Evolutionary conservation across 2,329 filamentous ascomycete species (phyloP).

Genomic region (Metarhizium sp.): DNA sequence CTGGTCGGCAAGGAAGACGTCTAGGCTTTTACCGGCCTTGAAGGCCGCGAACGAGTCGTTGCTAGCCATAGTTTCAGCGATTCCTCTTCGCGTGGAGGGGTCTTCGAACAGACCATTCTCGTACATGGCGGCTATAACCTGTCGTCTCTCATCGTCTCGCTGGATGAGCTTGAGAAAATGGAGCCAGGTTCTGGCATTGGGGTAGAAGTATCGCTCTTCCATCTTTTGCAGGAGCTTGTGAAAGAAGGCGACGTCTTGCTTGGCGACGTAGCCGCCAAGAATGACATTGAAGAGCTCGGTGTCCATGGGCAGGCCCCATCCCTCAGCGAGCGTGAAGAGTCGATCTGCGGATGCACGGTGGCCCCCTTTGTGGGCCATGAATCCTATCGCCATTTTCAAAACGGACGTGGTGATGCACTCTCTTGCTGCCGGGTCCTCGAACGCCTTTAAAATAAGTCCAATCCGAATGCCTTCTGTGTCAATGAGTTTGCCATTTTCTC

Average conservation of each 20-base stretch:
- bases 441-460: slow-evolving; percentile 26
- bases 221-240: slow-evolving; percentile 30
- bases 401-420: slow-evolving; percentile 27
- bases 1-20: slow-evolving; percentile 30
- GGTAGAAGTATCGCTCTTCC: slow-evolving; percentile 25
- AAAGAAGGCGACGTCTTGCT: slow-evolving; percentile 32
- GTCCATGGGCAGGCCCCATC: slow-evolving; percentile 31
- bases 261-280: slow-evolving; percentile 29
- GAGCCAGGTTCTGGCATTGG: slow-evolving; percentile 38
- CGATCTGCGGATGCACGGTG: slow-evolving; percentile 22
- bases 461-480: slow-evolving; percentile 30
- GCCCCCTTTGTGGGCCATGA: slow-evolving; percentile 26
- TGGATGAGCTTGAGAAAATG: slow-evolving; percentile 44
- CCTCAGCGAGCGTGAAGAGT: slow-evolving; percentile 28
- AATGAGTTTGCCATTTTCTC: slow-evolving; percentile 16
- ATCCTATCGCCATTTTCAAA: slow-evolving; percentile 35
- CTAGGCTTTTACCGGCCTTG: slow-evolving; percentile 22
- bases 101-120: slow-evolving; percentile 32
- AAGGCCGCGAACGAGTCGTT: slow-evolving; percentile 34
- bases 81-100: slow-evolving; percentile 22
- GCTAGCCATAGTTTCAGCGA: slow-evolving; percentile 33
- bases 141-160: slow-evolving; percentile 43
- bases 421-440: slow-evolving; percentile 25
- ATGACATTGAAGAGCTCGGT: slow-evolving; percentile 39
- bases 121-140: slow-evolving; percentile 38